Conservation (phyloP, 2,329 filamentous ascomycete species). For the Rutstroemia sp. region DNA sequence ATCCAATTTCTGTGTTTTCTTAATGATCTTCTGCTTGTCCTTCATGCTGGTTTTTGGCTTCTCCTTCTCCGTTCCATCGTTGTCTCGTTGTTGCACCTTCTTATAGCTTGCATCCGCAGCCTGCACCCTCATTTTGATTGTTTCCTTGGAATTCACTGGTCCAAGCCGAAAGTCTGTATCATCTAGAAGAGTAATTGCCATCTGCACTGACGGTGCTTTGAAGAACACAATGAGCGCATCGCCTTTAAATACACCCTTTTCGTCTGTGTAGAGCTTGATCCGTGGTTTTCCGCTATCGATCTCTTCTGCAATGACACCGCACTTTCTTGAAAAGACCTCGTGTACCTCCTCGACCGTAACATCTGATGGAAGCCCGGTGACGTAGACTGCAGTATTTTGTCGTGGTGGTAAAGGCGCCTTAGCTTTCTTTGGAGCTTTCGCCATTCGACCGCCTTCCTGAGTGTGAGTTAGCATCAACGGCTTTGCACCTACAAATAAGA, state of each 20-base stretch:
- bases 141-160: conserved; percentile 32
- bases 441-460: conserved; percentile 26
- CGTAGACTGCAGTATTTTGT: conserved; percentile 86
- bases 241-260: conserved; percentile 80
- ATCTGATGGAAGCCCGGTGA: conserved; percentile 78
- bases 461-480: conserved; percentile 10
- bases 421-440: conserved; percentile 29
- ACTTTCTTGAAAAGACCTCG: conserved; percentile 74
- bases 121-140: conserved; percentile 70
- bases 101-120: conserved; percentile 89
- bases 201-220: conserved; percentile 84
- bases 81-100: conserved; percentile 62
- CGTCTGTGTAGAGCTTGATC: conserved; percentile 87
- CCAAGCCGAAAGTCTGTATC: conserved; percentile 72
- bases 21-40: conserved; percentile 85
- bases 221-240: conserved; percentile 93
- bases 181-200: conserved; percentile 74
- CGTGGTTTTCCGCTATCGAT: conserved; percentile 81
- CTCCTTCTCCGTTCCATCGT: conserved; percentile 34
- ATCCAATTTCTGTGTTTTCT: conserved; percentile 83
- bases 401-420: conserved; percentile 31
- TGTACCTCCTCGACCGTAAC: conserved; percentile 73
- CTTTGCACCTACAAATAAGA: background rate
- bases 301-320: conserved; percentile 87
- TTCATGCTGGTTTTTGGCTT: conserved; percentile 47